Conservation (phyloP, 1,139 yeast species). For the Suhomyces terraborum region DNA sequence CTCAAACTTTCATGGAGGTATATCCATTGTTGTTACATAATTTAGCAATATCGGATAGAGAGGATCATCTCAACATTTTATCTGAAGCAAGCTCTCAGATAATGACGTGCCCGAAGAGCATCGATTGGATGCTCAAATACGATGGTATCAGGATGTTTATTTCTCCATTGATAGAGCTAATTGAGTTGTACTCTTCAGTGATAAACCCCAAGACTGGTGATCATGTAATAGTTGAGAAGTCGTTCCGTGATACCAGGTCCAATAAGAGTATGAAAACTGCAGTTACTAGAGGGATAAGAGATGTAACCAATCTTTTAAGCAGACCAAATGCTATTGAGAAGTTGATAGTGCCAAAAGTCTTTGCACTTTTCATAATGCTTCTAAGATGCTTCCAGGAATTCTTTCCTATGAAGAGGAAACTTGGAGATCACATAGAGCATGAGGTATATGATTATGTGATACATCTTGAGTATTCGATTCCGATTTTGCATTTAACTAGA, state of each 20-base stretch:
- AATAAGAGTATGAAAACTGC: constrained; percentile 33
- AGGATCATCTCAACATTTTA: constrained; percentile 58
- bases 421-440: constrained; percentile 67
- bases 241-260: constrained; percentile 21
- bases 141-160: constrained; percentile 44
- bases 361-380: constrained; percentile 42
- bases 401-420: constrained; percentile 55
- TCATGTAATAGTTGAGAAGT: constrained; percentile 32
- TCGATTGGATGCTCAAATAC: constrained; percentile 40
- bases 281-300: constrained; percentile 39
- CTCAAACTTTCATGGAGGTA: constrained; percentile 54
- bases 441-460: constrained; percentile 54
- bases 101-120: constrained; percentile 64
- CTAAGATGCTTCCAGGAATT: constrained; percentile 59
- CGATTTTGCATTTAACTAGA: constrained; percentile 49
- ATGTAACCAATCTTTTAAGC: constrained; percentile 49
- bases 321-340: constrained; percentile 24
- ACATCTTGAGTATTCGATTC: constrained; percentile 50
- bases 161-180: constrained; percentile 49
- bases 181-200: constrained; percentile 39
- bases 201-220: constrained; percentile 32
- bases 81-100: constrained; percentile 61
- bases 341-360: constrained; percentile 32
- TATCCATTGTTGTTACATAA: constrained; percentile 56
- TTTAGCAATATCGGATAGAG: constrained; percentile 59